Conservation (phyloP, 495 filamentous ascomycete species). For the Durotheca rogersii region DNA sequence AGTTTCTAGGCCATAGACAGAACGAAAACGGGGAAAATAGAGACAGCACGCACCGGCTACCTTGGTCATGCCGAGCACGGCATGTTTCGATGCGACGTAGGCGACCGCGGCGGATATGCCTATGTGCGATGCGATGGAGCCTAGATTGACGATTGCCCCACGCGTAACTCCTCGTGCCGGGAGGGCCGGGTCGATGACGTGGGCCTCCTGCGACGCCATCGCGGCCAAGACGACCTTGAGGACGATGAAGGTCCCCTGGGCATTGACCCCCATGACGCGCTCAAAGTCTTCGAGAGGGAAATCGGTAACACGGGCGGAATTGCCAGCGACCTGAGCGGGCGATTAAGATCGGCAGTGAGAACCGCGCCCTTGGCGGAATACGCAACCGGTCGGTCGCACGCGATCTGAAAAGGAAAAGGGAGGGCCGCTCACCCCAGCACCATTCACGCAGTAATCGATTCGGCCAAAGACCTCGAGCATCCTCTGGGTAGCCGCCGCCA, state of each 20-base stretch:
- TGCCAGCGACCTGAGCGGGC: background rate
- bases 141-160: constrained; percentile 51
- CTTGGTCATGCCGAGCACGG: constrained; percentile 50
- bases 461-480: constrained; percentile 35
- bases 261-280: constrained; percentile 12
- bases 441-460: constrained; percentile 42
- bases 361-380: too few relatives aligned
- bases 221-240: constrained; percentile 3
- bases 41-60: constrained; percentile 36
- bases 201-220: constrained; percentile 1
- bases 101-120: constrained; percentile 28
- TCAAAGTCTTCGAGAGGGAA: background rate
- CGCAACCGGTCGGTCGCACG: too few relatives aligned
- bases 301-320: background rate
- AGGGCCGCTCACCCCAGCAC: constrained; percentile 42
- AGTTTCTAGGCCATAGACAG: background rate
- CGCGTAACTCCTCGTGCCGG: constrained; percentile 13
- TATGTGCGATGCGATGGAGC: constrained; percentile 44
- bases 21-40: background rate
- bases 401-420: too few relatives aligned
- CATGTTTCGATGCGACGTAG: constrained; percentile 54
- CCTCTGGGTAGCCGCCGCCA: constrained; percentile 33
- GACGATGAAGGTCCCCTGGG: constrained; percentile 16
- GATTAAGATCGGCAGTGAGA: too few relatives aligned
- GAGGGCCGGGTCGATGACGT: background rate